Percentiles rank a stretch among this genome's conserved stretches.
These are phyloP conservation scores for Podospora pseudopauciseta DNA, from an alignment of 495 filamentous ascomycete species.

Conservation along the genomic window DNA sequence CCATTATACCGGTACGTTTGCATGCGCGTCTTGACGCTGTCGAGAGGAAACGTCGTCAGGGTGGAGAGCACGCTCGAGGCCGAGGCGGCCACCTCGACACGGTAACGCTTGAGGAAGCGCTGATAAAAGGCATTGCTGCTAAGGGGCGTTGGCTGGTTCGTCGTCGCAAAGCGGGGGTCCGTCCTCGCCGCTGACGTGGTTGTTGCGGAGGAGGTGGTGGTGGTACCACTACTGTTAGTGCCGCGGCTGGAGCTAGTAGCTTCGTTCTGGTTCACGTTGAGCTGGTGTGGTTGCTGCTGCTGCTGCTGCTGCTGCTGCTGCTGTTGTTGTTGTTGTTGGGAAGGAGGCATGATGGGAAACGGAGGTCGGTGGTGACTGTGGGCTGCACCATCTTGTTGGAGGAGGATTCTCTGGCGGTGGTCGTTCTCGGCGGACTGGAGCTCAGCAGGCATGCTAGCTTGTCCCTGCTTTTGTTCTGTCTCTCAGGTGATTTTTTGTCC, in stretches of 20 bases:
- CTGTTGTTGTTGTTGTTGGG: conserved; percentile 1
- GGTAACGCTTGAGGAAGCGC: conserved; percentile 66
- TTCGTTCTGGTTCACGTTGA: conserved; percentile 10
- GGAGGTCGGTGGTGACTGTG: conserved; percentile 25
- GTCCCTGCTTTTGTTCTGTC: conserved; percentile 18
- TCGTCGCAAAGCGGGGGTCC: conserved; percentile 8
- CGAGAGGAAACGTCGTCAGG: conserved; percentile 70
- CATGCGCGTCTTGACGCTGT: conserved; percentile 84
- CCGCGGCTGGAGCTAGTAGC: conserved; percentile 8
- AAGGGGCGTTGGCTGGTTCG: not conserved
- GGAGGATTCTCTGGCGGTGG: conserved; percentile 38
- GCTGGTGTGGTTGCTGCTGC: conserved; percentile 12
- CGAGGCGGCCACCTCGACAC: conserved; percentile 75
- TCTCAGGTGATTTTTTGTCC: conserved; percentile 16
- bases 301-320: conserved; percentile 18
- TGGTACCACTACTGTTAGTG: conserved; percentile 16
- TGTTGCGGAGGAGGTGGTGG: conserved; percentile 16
- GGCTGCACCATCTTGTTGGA: conserved; percentile 34
- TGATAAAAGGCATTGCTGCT: conserved; percentile 34
- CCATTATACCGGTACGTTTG: conserved; percentile 74
- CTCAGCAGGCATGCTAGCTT: conserved; percentile 48
- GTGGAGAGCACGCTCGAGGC: conserved; percentile 71
- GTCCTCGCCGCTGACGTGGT: conserved; percentile 4
- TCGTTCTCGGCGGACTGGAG: conserved; percentile 26
- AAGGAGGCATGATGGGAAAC: conserved; percentile 44